Base-by-base conservation (phyloP, 2,329 filamentous ascomycete species). In the Xylariaceae sp. region DNA sequence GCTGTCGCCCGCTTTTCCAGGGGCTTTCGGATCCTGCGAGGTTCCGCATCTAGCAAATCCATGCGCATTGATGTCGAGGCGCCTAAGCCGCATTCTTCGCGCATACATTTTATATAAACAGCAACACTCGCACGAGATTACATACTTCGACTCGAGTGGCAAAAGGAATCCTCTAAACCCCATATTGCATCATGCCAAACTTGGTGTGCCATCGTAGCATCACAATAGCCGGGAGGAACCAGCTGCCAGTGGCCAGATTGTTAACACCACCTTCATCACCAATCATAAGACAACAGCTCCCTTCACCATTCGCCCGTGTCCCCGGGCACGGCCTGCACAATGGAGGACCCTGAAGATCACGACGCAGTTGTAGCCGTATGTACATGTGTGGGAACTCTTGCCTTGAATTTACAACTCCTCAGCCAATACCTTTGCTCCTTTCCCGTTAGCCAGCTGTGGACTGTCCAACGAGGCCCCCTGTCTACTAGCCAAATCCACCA, bases 281-380 rank as follows among this genome's bases (percentile, higher is more conserved):
- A 63, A 61, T 63, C 61, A 61, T 18, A 40, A 49, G 59, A 56
- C 29, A 46, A 57, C 46, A 50, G 54, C 57, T 43, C 56, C 50
- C 56, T 54, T 52, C 44, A 19, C 54, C 55, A 44, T 53, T 26
- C 55, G 53, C 53, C 60, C 60, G 62, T 54, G 60, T 61, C 57
- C 60, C 60, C 62, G 60, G 58, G 56, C 49, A 52, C 40, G 43
- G 55, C 45, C 60, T 51, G 56, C 58, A 63, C 60, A 57, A 62
- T 52, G 61, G 59, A 65, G 63, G 65, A 67, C 65, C 66, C 64
- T 67, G 64, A 67, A 65, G 65, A 67, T 69, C 63, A 64, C 56
- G 40, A 26, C 51, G 48, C 53, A 59, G 32, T 53, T 62, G 44
- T 56, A 65, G 54, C 57, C 51, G 56, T 62, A 62, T 57, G 45